A percentile compares a stretch with the other conserved stretches of the same genome.
phyloP scores from a whole-genome alignment of 2,329 filamentous ascomycete genomes.

The Fusarium hainanense region DNA sequence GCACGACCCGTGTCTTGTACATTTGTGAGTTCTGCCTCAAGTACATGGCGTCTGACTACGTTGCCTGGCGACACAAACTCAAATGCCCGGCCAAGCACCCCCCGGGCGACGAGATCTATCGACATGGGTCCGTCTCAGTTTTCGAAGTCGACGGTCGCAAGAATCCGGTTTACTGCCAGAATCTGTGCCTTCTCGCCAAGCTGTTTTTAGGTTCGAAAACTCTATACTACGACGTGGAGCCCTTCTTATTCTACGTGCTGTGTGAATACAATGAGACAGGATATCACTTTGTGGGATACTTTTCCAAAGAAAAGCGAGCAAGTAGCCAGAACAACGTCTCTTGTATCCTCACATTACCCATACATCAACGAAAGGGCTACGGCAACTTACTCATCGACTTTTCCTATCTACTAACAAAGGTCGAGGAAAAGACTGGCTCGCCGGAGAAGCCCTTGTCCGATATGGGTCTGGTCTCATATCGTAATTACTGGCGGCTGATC shows the following conservation, averaged over 20 bases:
- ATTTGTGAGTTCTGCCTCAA: conserved; percentile 99
- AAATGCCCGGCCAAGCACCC: conserved; percentile 98
- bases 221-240: conserved; percentile 96
- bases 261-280: conserved; percentile 92
- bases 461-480: conserved; percentile 96
- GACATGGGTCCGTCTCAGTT: conserved; percentile 88
- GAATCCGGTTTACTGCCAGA: conserved; percentile 98
- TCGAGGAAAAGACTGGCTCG: conserved; percentile 93
- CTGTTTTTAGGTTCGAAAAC: conserved; percentile 99
- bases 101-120: conserved; percentile 97
- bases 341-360: conserved; percentile 94
- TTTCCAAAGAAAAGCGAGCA: conserved; percentile 96
- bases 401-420: conserved; percentile 93
- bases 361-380: conserved; percentile 97
- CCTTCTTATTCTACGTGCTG: conserved; percentile 96
- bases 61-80: conserved; percentile 96
- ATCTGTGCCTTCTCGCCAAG: conserved; percentile 94
- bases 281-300: conserved; percentile 98
- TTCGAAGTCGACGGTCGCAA: conserved; percentile 98
- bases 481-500: conserved; percentile 95
- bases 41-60: conserved; percentile 99
- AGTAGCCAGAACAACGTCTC: conserved; percentile 97
- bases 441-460: conserved; percentile 98
- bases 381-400: conserved; percentile 98
- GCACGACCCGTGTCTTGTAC: conserved; percentile 93